These are phyloP conservation scores for Mycena indigotica DNA, from an alignment of 768 basidiomycete species.

Conservation along the genomic window DNA sequence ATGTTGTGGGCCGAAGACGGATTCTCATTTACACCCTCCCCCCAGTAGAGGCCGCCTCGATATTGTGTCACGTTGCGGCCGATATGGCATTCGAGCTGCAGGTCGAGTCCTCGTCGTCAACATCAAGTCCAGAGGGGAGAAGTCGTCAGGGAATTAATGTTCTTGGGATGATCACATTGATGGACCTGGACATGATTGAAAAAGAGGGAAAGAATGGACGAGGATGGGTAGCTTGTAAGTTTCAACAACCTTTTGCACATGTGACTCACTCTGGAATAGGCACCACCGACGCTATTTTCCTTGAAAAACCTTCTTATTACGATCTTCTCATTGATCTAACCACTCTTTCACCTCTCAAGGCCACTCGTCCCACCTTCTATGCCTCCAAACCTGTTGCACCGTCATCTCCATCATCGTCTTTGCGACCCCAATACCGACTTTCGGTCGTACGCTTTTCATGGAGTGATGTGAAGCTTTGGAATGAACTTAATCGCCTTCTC, in stretches of 20 bases:
- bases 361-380: constrained; percentile 68
- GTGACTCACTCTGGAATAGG: constrained; percentile 34
- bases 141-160: constrained; percentile 62
- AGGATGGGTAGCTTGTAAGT: constrained; percentile 83
- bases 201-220: constrained; percentile 58
- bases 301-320: constrained; percentile 78
- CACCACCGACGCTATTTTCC: constrained; percentile 82
- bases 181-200: constrained; percentile 65
- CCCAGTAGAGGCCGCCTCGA: constrained; percentile 77
- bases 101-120: constrained; percentile 35
- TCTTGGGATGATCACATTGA: constrained; percentile 79
- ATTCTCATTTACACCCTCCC: constrained; percentile 82
- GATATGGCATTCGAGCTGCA: constrained; percentile 52
- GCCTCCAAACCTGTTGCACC: constrained; percentile 52
- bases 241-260: constrained; percentile 1
- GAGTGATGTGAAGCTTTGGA: constrained; percentile 80
- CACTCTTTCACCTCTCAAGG: constrained; percentile 60
- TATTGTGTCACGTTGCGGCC: constrained; percentile 70
- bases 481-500: constrained; percentile 72
- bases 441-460: constrained; percentile 74
- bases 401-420: constrained; percentile 30
- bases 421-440: constrained; percentile 54
- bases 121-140: constrained; percentile 36
- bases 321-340: constrained; percentile 83
- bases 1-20: constrained; percentile 70